Evolutionary conservation across 495 filamentous ascomycete genomes (phyloP).

Genomic region (Lasiosphaeriaceae sp.): DNA sequence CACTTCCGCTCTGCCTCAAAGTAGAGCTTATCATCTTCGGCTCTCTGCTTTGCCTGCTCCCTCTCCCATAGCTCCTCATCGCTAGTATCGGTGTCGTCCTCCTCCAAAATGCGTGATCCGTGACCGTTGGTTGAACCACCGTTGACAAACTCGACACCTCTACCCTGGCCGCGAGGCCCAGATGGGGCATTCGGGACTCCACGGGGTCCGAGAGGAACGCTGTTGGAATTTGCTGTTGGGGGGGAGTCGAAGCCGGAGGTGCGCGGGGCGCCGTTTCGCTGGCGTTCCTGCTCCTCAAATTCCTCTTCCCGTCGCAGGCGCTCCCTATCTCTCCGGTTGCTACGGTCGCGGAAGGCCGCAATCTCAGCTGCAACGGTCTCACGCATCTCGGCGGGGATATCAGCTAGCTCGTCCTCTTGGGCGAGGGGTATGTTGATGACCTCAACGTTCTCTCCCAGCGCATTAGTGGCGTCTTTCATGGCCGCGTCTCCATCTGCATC

Average conservation of each 20-base stretch:
- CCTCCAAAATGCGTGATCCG: conserved; percentile 54
- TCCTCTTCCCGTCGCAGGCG: conserved; percentile 85
- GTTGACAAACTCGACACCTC: conserved; percentile 76
- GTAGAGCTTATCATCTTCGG: conserved; percentile 76
- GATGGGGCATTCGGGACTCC: conserved; percentile 75
- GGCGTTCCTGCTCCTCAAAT: conserved; percentile 80
- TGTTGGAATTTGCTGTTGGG: conserved; percentile 52
- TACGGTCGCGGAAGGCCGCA: conserved; percentile 85
- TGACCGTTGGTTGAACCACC: conserved; percentile 61
- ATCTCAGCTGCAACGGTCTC: conserved; percentile 95
- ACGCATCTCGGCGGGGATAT: conserved; percentile 96
- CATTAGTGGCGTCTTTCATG: conserved; percentile 60
- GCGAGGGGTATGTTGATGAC: conserved; percentile 88
- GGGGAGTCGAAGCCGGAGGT: conserved; percentile 68
- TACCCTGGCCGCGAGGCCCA: conserved; percentile 65
- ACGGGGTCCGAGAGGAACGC: conserved; percentile 77
- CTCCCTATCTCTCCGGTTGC: conserved; percentile 82
- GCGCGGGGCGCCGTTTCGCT: conserved; percentile 60
- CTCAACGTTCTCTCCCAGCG: conserved; percentile 61
- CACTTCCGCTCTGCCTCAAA: conserved; percentile 83
- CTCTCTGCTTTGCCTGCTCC: conserved; percentile 62
- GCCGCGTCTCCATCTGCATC: conserved; percentile 59
- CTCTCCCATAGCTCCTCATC: conserved; percentile 82
- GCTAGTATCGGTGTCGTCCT: conserved; percentile 83
- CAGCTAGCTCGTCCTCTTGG: conserved; percentile 88